Base-by-base conservation (phyloP, 768 basidiomycete genomes). In the Pleurotus tuber-regium region DNA sequence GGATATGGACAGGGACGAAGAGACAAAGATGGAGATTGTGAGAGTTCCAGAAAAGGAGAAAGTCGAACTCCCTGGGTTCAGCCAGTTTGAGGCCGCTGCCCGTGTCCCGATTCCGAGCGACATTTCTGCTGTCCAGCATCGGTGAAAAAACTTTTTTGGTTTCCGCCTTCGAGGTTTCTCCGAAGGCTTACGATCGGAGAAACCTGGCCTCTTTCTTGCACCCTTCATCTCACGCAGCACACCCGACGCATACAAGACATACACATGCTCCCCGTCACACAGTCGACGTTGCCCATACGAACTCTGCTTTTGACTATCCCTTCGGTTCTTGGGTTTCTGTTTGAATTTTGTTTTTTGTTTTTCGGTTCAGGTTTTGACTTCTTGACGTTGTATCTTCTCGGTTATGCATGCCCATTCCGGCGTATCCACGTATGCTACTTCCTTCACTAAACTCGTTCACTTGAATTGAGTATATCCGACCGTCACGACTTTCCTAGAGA, bases 11-110 rank as follows among this genome's bases (percentile, higher is more conserved):
- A 54, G 52, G 21, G 47, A 51, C 35, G 54, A 47, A 56, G 65
- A 43, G 30, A 25, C 43, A 40, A 18, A 25, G 33, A 25, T 21
- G 24, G 59, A 12, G 30, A 49, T 16, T 21, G 25, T 26, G 43
- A n/a, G n/a, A n/a, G n/a, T n/a, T n/a, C n/a, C n/a, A n/a, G 58
- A 50, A 36, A 24, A 36, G 49, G 61, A 66, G 58, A 71, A 70
- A 56, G 70, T 84, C 16, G 83, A 79, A 65, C 64, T 86, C 54
- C 84, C 84, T 2, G 75, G 80, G 10, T 86, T 86, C 64, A 79
- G 77, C 58, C 74, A 79, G 68, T 81, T 86, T 54, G 82, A 83
- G 60, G 82, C 82, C 50, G 83, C 80, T 38, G 58, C 73, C 21
- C 51, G 44, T 19, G 40, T 40, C 4, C 51, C 40, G 42, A 14